Percentiles rank a stretch among this genome's conserved stretches.
These are phyloP conservation scores for Microthyrium microscopicum DNA, from an alignment of 2,329 filamentous ascomycete species.

Conservation along the genomic window DNA sequence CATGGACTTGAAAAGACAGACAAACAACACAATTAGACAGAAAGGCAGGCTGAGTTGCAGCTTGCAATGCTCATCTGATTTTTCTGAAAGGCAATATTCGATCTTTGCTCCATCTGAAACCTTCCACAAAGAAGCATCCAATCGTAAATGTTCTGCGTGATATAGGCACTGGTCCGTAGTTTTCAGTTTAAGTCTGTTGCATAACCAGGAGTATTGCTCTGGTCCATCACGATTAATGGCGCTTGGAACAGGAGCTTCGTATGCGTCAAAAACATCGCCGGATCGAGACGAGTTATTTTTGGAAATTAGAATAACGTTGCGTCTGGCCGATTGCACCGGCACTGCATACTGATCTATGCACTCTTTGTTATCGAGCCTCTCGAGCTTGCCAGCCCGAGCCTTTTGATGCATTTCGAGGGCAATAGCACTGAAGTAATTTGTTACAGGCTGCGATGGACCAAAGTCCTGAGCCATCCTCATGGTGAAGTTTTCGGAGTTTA, in stretches of 20 bases:
- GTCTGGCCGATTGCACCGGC: slow-evolving; percentile 3
- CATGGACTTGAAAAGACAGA: slow-evolving; percentile 13
- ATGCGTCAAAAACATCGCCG: slow-evolving; percentile 7
- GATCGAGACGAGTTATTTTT: slow-evolving; percentile 2
- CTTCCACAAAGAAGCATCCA: slow-evolving; percentile 7
- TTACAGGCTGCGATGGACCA: neutral
- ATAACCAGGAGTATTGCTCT: slow-evolving; percentile 9
- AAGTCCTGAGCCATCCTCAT: slow-evolving; percentile 1
- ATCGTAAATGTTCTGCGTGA: slow-evolving; percentile 4
- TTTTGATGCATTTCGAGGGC: slow-evolving; percentile 1
- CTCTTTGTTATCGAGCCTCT: slow-evolving; percentile 3
- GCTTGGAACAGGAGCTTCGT: slow-evolving; percentile 5
- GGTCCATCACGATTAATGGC: slow-evolving; percentile 1
- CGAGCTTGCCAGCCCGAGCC: slow-evolving; percentile 1
- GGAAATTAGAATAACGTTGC: slow-evolving; percentile 7
- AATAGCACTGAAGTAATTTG: neutral
- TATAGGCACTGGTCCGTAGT: slow-evolving; percentile 6
- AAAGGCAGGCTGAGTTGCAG: slow-evolving; percentile 15
- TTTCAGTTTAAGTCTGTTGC: slow-evolving; percentile 3
- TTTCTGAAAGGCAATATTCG: slow-evolving; percentile 14
- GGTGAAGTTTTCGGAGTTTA: slow-evolving; percentile 3
- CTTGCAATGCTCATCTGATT: slow-evolving; percentile 11
- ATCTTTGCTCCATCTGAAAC: slow-evolving; percentile 8
- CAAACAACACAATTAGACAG: slow-evolving; percentile 13
- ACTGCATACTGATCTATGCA: slow-evolving; percentile 6